Evolutionary conservation across 139 green algal genomes (phyloP), one percentile per base, ranked within the genome.

Genomic region (Axilococcus clingmanii): DNA sequence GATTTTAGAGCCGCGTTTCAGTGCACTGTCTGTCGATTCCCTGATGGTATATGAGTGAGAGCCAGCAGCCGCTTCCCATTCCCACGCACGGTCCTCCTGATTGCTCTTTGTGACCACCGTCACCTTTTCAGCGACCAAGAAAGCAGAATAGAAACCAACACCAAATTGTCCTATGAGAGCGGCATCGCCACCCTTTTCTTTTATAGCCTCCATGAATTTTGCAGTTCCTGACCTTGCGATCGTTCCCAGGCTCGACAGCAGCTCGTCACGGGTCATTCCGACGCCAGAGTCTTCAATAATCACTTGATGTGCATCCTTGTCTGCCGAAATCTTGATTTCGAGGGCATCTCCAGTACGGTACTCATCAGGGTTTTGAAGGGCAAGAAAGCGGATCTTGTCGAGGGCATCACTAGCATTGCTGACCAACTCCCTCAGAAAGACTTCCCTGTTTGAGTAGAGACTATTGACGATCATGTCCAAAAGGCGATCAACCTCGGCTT

Each of bases 391-490:
- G 41, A 64, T 59, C 72, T 98, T 99, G 75, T 99, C 93, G 47
- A 98, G 74, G 0, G 93, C 93, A 61, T 99, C 92, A 15, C 59
- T 83, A 19, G 83, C 82, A 62, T 99, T 99, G 71, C 66, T 87
- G 40, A 96, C 72, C 24, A 96, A 72, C 76, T 95, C 88, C 7
- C 88, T 71, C 27, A 94, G 65, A 65, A 94, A 96, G 0, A 95
- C 79, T 52, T 95, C 86, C 3, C 80, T 56, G 78, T 95, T 95
- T 62, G 68, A 86, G 85, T 99, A 99, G 43, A 99, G 76, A 41
- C 66, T 86, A 83, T 99, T 95, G n/a, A 99, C 86, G 42, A 99
- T 99, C 70, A 99, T 88, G 73, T 97, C 89, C 87, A 99, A 88
- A 35, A 99, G 74, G 29, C 89, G 78, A 72, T 94, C 85, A 4